A percentile compares a stretch with the other conserved stretches of the same genome.
Evolutionary conservation across 1,284 basidiomycete genomes (phyloP).

Genomic region (Psilocybe mexicana): DNA sequence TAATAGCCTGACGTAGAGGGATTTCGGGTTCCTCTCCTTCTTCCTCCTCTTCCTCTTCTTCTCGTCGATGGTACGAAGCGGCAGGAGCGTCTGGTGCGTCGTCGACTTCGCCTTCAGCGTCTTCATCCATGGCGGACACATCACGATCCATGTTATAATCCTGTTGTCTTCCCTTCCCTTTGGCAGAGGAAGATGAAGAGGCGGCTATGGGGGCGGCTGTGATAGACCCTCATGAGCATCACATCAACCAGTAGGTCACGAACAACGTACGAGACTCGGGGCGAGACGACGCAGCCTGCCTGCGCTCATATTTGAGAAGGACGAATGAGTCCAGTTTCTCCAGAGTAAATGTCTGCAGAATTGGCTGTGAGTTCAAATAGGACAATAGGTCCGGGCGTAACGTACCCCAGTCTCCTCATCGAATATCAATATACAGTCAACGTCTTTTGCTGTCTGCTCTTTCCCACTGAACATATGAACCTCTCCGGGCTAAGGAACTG

Average conservation of each 20-base stretch:
- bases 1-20: conserved; percentile 26
- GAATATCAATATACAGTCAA: conserved; percentile 75
- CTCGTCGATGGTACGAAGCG: conserved; percentile 34
- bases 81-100: conserved; percentile 32
- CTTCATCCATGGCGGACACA: conserved; percentile 33
- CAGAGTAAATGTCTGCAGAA: conserved; percentile 6
- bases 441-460: conserved; percentile 60
- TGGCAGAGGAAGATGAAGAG: conserved; percentile 18
- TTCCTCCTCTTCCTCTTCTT: conserved; percentile 45
- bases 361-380: neutral
- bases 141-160: conserved; percentile 34
- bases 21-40: conserved; percentile 42
- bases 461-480: conserved; percentile 57
- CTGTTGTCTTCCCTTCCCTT: conserved; percentile 24
- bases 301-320: conserved; percentile 52
- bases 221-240: neutral
- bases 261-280: conserved; percentile 45
- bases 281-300: conserved; percentile 38
- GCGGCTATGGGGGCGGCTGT: conserved; percentile 19
- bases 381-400: conserved; percentile 12
- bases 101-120: conserved; percentile 46
- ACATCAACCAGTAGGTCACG: neutral
- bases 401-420: conserved; percentile 70
- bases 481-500: conserved; percentile 46
- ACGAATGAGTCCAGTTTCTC: conserved; percentile 57